Base-by-base conservation (phyloP, 495 filamentous ascomycete genomes). In the Podospora comata region DNA sequence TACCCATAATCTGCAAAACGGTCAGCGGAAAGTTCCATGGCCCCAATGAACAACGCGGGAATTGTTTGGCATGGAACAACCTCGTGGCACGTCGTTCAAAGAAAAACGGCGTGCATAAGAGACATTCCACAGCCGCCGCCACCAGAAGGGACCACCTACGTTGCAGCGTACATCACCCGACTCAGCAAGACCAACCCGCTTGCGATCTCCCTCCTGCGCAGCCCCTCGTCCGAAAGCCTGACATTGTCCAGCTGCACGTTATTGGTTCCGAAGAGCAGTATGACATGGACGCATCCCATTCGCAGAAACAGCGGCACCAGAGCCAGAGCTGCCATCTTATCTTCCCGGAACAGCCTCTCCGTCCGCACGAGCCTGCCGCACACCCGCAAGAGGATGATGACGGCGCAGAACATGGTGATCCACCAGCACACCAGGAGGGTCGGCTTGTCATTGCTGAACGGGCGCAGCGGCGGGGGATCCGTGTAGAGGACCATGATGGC, bases 391-490 rank as follows among this genome's bases (percentile, higher is more conserved):
- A 92, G 67, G 68, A 99, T 97, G 68, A 97, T 91, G 53, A 86
- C 84, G 60, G 93, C 79, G 39, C 92, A 91, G 74, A 96, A 95
- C 6, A 81, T 81, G 7, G 93, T 96, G 67, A 92, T 92, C 95
- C 95, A 97, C 91, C 93, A 97, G 75, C 91, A 94, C 73, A 95
- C 92, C 64, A 97, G 83, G 55, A 99, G 84, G 0, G 91, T 93
- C 26, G 92, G 88, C 68, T 92, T 90, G 79, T 92, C 85, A 32
- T 88, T 74, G 74, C 80, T 70, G 74, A 80, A 78, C 9, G 83
- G 79, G 68, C 84, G 85, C 62, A 83, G 79, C 64, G 84, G 81
- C 60, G 91, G 91, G 9, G 89, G 86, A 13, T 80, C 77, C 23
- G 85, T 83, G 73, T 88, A 88, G 64, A 87, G 76, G 64, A 83